Percentiles rank a stretch among this genome's conserved stretches.
Conservation (phyloP, 352 stramenopile species). For the Phytophthora constricta region DNA sequence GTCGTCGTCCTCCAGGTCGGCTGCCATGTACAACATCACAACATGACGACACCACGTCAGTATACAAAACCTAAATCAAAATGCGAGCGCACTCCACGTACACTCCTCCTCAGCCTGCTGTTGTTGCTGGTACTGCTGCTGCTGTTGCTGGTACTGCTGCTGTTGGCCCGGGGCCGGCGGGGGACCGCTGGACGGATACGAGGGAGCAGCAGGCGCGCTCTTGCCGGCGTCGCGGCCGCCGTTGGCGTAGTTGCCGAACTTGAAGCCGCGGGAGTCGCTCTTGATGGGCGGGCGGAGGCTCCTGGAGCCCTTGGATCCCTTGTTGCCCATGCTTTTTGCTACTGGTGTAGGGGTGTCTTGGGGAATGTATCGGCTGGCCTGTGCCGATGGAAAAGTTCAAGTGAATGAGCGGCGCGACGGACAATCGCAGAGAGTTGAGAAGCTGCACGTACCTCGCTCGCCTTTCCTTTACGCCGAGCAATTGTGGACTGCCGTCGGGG, state of each 20-base stretch:
- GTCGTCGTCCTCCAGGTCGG: slow-evolving; percentile 84
- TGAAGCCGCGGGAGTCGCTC: slow-evolving; percentile 86
- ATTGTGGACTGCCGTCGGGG: not conserved
- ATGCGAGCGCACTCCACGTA: slow-evolving; percentile 34
- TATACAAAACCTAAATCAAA: slow-evolving; percentile 13
- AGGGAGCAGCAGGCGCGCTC: slow-evolving; percentile 79
- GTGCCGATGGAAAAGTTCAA: slow-evolving; percentile 40
- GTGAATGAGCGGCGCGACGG: slow-evolving; percentile 37
- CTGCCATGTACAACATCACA: slow-evolving; percentile 31
- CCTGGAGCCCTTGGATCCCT: slow-evolving; percentile 79
- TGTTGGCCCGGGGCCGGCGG: slow-evolving; percentile 34
- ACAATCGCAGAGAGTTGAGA: slow-evolving; percentile 8
- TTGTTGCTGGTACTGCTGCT: slow-evolving; percentile 32
- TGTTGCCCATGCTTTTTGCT: slow-evolving; percentile 73
- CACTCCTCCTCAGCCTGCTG: slow-evolving; percentile 65
- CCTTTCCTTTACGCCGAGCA: slow-evolving; percentile 2
- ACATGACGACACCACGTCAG: slow-evolving; percentile 18
- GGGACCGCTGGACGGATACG: slow-evolving; percentile 45
- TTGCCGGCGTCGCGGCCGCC: slow-evolving; percentile 67
- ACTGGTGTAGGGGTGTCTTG: not conserved
- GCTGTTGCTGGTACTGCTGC: slow-evolving; percentile 27
- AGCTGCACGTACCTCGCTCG: not conserved
- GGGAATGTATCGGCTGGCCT: slow-evolving; percentile 38
- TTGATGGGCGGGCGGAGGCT: slow-evolving; percentile 78
- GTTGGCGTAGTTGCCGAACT: slow-evolving; percentile 62